Conservation (phyloP, 2,329 filamentous ascomycete genomes). For the Fusarium dimerum region DNA sequence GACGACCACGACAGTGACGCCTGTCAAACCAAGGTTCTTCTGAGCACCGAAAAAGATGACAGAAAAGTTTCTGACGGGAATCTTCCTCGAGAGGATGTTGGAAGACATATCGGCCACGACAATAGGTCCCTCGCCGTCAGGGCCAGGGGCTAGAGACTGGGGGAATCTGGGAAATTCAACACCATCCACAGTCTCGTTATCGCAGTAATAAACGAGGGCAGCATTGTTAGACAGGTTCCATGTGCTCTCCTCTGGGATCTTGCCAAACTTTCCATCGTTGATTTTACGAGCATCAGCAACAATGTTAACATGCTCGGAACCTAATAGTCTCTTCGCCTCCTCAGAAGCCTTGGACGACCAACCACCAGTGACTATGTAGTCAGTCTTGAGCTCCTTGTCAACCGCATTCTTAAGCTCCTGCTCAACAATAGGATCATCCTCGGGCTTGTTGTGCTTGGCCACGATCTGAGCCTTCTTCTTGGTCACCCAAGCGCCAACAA, state of each 20-base stretch:
- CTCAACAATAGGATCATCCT: constrained; percentile 53
- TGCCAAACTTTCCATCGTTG: constrained; percentile 82
- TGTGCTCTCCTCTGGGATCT: constrained; percentile 72
- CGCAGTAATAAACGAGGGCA: constrained; percentile 84
- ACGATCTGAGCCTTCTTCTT: constrained; percentile 62
- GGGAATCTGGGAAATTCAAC: constrained; percentile 86
- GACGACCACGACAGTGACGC: constrained; percentile 83
- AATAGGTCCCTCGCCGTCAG: constrained; percentile 66
- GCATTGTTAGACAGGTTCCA: constrained; percentile 73
- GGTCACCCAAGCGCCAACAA: constrained; percentile 81
- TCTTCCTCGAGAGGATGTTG: constrained; percentile 81
- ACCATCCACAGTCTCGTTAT: constrained; percentile 93
- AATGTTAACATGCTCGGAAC: constrained; percentile 74
- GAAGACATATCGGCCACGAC: constrained; percentile 93
- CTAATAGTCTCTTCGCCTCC: constrained; percentile 77
- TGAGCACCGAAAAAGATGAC: constrained; percentile 91
- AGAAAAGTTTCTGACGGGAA: constrained; percentile 78
- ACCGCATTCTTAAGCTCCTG: constrained; percentile 64
- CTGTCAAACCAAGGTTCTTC: constrained; percentile 88
- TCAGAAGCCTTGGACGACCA: constrained; percentile 88
- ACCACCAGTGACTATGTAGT: constrained; percentile 87
- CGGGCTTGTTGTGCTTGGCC: constrained; percentile 51
- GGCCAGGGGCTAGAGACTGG: constrained; percentile 56
- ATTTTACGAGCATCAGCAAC: constrained; percentile 65
- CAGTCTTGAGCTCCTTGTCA: constrained; percentile 72